A percentile compares a stretch with the other conserved stretches of the same genome.
Conservation (phyloP, 1,139 yeast species). For the Maudiozyma humilis region DNA sequence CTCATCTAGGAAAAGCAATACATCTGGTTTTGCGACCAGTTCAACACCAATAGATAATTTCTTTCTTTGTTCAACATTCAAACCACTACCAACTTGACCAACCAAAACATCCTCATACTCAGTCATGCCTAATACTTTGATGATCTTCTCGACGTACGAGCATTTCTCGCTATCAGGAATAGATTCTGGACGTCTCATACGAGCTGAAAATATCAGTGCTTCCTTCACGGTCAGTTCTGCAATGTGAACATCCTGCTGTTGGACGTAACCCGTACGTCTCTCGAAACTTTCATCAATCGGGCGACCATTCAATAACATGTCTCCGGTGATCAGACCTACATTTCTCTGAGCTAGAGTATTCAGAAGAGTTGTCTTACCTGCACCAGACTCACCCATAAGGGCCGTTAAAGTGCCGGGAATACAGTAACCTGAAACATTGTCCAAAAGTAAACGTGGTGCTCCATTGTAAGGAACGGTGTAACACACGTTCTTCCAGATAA, state of each 20-base stretch:
- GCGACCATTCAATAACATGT: constrained; percentile 47
- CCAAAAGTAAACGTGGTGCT: constrained; percentile 36
- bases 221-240: constrained; percentile 49
- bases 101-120: constrained; percentile 50
- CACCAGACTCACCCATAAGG: constrained; percentile 66
- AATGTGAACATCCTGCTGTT: constrained; percentile 53
- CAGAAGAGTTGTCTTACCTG: constrained; percentile 60
- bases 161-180: constrained; percentile 43
- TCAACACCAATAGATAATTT: constrained; percentile 53
- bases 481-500: constrained; percentile 39
- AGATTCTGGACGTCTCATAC: constrained; percentile 43
- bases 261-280: constrained; percentile 54
- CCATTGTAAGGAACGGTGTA: constrained; percentile 34
- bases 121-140: constrained; percentile 43
- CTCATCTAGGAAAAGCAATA: constrained; percentile 44
- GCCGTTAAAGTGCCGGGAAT: constrained; percentile 50
- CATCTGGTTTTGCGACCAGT: constrained; percentile 44
- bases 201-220: constrained; percentile 46
- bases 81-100: constrained; percentile 45
- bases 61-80: constrained; percentile 56
- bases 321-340: constrained; percentile 50
- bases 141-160: constrained; percentile 44
- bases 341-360: constrained; percentile 49
- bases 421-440: constrained; percentile 48
- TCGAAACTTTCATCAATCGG: constrained; percentile 42